Evolutionary conservation across 1,284 basidiomycete genomes (phyloP), one percentile per base, ranked within the genome.

Genomic region (Entoloma clypeatum): DNA sequence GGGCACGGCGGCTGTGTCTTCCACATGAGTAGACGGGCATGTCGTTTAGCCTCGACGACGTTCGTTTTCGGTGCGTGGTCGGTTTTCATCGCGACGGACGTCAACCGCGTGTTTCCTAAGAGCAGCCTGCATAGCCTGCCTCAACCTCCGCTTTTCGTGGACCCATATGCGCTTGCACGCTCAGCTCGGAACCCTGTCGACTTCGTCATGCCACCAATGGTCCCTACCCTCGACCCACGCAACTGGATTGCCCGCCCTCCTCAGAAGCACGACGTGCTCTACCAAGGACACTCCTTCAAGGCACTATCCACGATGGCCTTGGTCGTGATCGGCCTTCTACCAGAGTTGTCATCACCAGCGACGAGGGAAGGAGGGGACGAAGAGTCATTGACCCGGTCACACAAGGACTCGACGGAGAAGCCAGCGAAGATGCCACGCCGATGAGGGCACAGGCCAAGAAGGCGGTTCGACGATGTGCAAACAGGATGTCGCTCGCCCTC

Each of bases 361-460:
- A 95, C 99, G 62, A 99, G 92, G 49, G 99, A 73, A 7, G 99
- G 91, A 41, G 82, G 81, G 26, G 84, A 91, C 55, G 79, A 77
- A 69, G 94, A 96, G 67, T 99, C 96, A 44, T 83, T 77, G 29
- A 94, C 80, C 47, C 96, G 86, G 67, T 98, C 96, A 38, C 95
- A 81, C 42, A 99, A 82, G 7, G 90, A 90, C 67, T 98, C 96
- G n/a, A 94, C 84, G 7, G 87, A 92, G 75, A 99, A 99, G 10
- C 96, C 95, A 37, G 95, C 95, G 58, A 99, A 99, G 50, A 99
- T 86, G 59, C 97, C 95, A 95, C 95, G 39, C 95, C 96, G 57
- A 99, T 91, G 55, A 96, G 86, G 5, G 95, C 94, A 65, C 94
- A 98, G 14, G 95, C 95, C 39, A 99, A 84, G 79, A 99, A 93